Percentiles rank a stretch among this genome's conserved stretches.
These are phyloP conservation scores for Collariella sp. DNA, from an alignment of 495 filamentous ascomycete species.

Conservation along the genomic window DNA sequence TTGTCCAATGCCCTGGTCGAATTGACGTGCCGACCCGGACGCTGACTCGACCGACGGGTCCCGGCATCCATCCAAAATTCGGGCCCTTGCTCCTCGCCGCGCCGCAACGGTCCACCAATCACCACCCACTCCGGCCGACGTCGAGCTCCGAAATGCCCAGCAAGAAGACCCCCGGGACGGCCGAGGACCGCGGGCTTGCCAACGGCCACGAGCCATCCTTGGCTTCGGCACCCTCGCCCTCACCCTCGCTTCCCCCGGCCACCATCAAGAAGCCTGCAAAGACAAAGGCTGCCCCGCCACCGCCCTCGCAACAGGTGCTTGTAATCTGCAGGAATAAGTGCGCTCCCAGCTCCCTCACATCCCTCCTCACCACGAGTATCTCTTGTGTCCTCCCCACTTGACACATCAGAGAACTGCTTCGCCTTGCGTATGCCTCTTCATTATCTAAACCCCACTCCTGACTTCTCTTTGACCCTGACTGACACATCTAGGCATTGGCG, in stretches of 20 bases:
- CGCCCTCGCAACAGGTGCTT: constrained; percentile 1
- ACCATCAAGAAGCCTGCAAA: constrained; percentile 10
- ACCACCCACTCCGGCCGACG: not conserved
- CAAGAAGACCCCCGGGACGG: constrained; percentile 11
- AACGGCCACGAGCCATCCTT: constrained; percentile 1
- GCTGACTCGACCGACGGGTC: not conserved
- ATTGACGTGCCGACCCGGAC: not conserved
- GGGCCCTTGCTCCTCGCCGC: not conserved
- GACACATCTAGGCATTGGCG: constrained; percentile 56
- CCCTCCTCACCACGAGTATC: not conserved
- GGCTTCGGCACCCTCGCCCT: not conserved
- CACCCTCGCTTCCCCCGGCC: not conserved
- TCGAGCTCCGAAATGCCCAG: constrained; percentile 13
- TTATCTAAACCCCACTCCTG: not conserved
- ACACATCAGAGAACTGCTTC: not conserved
- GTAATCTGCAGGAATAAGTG: constrained; percentile 17
- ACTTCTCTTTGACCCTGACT: not conserved
- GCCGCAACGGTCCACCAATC: constrained; percentile 4
- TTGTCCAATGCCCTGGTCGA: not conserved
- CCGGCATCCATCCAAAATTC: not conserved
- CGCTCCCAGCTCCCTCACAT: not conserved
- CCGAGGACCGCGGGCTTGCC: not conserved
- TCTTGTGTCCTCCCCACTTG: not conserved
- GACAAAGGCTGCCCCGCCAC: constrained; percentile 9
- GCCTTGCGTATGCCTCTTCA: not conserved